phyloP scores from a whole-genome alignment of 2,329 filamentous ascomycete genomes.

The Calonectria hawksworthii region DNA sequence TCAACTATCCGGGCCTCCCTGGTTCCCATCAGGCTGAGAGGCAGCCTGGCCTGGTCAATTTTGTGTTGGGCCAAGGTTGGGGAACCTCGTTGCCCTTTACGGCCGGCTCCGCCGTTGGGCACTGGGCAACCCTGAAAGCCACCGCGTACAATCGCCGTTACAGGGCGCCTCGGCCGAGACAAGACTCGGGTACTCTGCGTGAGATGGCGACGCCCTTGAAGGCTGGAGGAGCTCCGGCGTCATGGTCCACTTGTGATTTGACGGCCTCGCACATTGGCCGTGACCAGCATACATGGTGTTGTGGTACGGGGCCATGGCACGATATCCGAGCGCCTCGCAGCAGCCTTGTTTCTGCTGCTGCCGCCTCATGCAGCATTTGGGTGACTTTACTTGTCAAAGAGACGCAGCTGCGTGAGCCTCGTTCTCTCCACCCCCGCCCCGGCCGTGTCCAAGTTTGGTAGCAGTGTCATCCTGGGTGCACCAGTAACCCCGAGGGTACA shows the following conservation, averaged over 20 bases:
- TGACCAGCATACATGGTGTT: constrained; percentile 24
- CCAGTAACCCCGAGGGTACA: background rate
- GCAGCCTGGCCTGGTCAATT: constrained; percentile 27
- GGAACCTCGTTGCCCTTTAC: constrained; percentile 13
- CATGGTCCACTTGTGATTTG: constrained; percentile 31
- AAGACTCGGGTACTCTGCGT: constrained; percentile 16
- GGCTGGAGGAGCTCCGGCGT: constrained; percentile 21
- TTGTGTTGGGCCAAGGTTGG: constrained; percentile 19
- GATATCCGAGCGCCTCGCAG: constrained; percentile 27
- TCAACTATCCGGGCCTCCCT: constrained; percentile 25
- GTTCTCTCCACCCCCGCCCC: background rate
- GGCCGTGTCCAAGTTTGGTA: constrained; percentile 8
- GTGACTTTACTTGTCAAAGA: constrained; percentile 12
- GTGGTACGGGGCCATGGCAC: constrained; percentile 34
- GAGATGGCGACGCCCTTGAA: constrained; percentile 12
- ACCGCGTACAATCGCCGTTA: background rate
- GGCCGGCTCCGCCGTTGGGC: constrained; percentile 12
- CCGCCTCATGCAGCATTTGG: constrained; percentile 24
- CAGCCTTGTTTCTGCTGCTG: constrained; percentile 26
- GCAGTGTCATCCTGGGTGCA: background rate
- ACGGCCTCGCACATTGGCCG: constrained; percentile 23
- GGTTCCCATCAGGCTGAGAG: constrained; percentile 27
- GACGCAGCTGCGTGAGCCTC: constrained; percentile 4
- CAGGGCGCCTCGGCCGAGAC: constrained; percentile 22
- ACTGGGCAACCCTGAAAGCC: constrained; percentile 1